Conservation (phyloP, 106 monocot species). For the Dactylorhiza incarnata region DNA sequence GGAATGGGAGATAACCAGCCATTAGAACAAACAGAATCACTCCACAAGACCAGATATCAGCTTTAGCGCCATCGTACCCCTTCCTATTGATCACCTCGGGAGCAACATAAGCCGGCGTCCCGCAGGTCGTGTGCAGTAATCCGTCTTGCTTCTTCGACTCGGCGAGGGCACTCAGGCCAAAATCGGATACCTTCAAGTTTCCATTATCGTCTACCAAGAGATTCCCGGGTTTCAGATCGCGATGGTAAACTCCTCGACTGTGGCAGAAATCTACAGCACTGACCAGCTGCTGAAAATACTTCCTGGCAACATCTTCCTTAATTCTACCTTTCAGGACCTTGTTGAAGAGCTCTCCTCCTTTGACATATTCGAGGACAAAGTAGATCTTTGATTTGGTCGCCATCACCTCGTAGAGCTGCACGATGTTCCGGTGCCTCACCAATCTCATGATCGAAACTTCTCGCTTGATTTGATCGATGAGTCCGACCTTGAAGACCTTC, state of each 20-base stretch:
- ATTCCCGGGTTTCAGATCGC: conserved; percentile 50
- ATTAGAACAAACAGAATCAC: conserved; percentile 13
- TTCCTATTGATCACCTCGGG: conserved; percentile 37
- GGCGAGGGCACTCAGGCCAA: conserved; percentile 34
- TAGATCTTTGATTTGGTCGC: conserved; percentile 44
- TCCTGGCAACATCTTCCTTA: conserved; percentile 29
- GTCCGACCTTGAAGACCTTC: conserved; percentile 36
- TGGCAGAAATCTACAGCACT: conserved; percentile 41
- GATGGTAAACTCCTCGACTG: conserved; percentile 45
- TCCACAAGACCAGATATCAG: conserved; percentile 50
- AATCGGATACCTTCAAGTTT: conserved; percentile 46
- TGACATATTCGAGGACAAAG: conserved; percentile 32
- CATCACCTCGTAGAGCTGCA: conserved; percentile 47
- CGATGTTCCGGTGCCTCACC: conserved; percentile 31
- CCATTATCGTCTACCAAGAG: conserved; percentile 40
- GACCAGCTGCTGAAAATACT: conserved; percentile 41
- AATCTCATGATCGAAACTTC: conserved; percentile 39
- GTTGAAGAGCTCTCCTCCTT: conserved; percentile 36
- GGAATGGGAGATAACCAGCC: conserved; percentile 45
- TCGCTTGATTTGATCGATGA: conserved; percentile 36
- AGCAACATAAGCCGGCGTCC: conserved; percentile 53
- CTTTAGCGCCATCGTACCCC: conserved; percentile 43
- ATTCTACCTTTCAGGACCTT: conserved; percentile 31
- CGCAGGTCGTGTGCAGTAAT: conserved; percentile 41
- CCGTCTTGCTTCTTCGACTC: conserved; percentile 23